These are phyloP conservation scores for Yamadazyma paraphyllophila DNA, from an alignment of 805 yeast genomes.

Conservation along the genomic window DNA sequence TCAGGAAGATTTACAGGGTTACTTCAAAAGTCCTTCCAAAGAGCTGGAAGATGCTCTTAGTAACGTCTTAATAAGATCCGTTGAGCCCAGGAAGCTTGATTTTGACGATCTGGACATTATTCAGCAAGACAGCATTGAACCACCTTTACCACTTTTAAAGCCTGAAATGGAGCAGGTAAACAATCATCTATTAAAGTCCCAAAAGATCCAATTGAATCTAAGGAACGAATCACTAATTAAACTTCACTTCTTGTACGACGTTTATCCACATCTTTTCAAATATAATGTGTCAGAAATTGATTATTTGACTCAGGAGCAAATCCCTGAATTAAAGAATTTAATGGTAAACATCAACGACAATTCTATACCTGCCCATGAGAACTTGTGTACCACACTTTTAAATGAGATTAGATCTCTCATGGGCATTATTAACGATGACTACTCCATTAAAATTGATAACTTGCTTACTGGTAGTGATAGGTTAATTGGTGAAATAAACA, in stretches of 20 bases:
- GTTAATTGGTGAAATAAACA: constrained; percentile 69
- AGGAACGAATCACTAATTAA: constrained; percentile 11
- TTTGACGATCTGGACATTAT: constrained; percentile 5
- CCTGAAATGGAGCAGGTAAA: constrained; percentile 1
- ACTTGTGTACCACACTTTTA: constrained; percentile 28
- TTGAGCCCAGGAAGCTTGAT: constrained; percentile 2
- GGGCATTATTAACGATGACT: constrained; percentile 39
- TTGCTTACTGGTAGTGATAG: constrained; percentile 63
- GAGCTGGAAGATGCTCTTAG: constrained; percentile 3
- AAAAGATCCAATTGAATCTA: constrained; percentile 3
- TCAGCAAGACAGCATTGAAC: background rate
- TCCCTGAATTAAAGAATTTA: constrained; percentile 9
- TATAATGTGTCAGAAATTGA: constrained; percentile 2
- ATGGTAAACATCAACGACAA: constrained; percentile 30
- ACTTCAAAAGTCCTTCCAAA: background rate
- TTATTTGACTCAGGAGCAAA: constrained; percentile 1
- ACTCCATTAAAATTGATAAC: constrained; percentile 57
- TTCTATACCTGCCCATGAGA: constrained; percentile 33
- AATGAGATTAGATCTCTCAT: constrained; percentile 35
- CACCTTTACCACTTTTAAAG: background rate
- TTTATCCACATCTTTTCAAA: constrained; percentile 10
- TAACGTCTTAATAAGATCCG: constrained; percentile 3
- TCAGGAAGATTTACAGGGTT: background rate
- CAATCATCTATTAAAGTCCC: background rate
- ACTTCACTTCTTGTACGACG: constrained; percentile 7